A percentile compares a stretch with the other conserved stretches of the same genome.
Evolutionary conservation across 441 rosid genomes (phyloP).

Genomic region (Pelargonium fulgidum): DNA sequence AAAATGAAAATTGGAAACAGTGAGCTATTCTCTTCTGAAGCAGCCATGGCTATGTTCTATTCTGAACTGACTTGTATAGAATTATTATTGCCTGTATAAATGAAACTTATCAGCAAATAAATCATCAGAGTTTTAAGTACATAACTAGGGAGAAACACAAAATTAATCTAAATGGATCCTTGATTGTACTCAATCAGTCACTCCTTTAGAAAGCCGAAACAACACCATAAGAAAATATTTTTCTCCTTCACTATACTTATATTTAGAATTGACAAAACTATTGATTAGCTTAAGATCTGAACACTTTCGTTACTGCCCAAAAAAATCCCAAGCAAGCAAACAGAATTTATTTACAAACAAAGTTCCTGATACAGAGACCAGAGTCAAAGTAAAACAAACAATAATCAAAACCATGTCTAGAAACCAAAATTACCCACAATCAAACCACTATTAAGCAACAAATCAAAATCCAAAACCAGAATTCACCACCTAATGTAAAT

Average conservation of each 20-base stretch:
- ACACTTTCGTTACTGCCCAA: background rate
- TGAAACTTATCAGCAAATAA: constrained; percentile 6
- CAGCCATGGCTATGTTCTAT: constrained; percentile 59
- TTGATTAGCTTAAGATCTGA: background rate
- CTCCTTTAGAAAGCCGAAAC: too few relatives aligned
- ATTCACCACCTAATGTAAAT: background rate
- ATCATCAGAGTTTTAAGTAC: background rate
- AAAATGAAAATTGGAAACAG: constrained; percentile 92
- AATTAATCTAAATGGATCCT: too few relatives aligned
- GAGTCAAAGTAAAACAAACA: background rate
- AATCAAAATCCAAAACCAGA: background rate
- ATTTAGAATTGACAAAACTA: too few relatives aligned
- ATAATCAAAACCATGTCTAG: background rate
- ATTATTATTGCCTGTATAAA: constrained; percentile 20
- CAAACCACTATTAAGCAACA: background rate
- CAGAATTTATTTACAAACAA: background rate
- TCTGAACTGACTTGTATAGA: constrained; percentile 24
- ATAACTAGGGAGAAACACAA: too few relatives aligned
- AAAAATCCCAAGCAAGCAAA: background rate
- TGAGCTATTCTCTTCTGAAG: constrained; percentile 79
- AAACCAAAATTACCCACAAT: background rate
- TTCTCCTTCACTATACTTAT: too few relatives aligned
- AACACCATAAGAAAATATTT: too few relatives aligned
- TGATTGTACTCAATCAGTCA: too few relatives aligned
- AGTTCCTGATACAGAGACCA: too few relatives aligned